A percentile compares a stretch with the other conserved stretches of the same genome.
Evolutionary conservation across 495 filamentous ascomycete genomes (phyloP).

Genomic region (Podospora conica): DNA sequence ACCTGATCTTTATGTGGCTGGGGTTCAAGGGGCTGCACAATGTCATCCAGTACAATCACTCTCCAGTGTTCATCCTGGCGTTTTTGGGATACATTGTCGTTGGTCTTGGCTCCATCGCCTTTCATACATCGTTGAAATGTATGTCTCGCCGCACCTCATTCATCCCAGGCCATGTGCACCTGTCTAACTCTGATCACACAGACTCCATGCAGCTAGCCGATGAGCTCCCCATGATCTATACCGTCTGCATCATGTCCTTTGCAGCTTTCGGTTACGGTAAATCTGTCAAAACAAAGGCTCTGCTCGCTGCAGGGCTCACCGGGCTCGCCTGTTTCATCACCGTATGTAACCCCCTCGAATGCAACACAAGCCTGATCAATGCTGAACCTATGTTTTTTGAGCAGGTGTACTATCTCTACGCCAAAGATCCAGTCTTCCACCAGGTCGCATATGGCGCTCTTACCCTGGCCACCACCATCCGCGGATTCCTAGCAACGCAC

Average conservation of each 20-base stretch:
- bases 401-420: conserved; percentile 79
- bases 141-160: conserved; percentile 19
- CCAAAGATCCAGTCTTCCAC: conserved; percentile 89
- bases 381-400: background rate
- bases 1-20: conserved; percentile 69
- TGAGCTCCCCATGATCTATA: conserved; percentile 97
- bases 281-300: conserved; percentile 45
- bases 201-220: conserved; percentile 98
- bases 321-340: conserved; percentile 74
- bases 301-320: conserved; percentile 56
- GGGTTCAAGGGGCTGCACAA: conserved; percentile 66
- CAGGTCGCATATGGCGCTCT: conserved; percentile 80
- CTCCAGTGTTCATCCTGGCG: conserved; percentile 63
- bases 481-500: conserved; percentile 91
- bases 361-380: background rate
- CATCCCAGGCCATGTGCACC: background rate
- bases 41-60: conserved; percentile 64
- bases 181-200: conserved; percentile 32
- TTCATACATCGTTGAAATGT: conserved; percentile 81
- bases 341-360: conserved; percentile 22
- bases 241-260: conserved; percentile 80
- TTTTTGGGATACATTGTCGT: conserved; percentile 74
- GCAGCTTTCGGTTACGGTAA: conserved; percentile 75
- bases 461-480: conserved; percentile 69
- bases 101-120: conserved; percentile 72